Base-by-base conservation (phyloP, 2,329 filamentous ascomycete species). In the Ascochyta pisi region DNA sequence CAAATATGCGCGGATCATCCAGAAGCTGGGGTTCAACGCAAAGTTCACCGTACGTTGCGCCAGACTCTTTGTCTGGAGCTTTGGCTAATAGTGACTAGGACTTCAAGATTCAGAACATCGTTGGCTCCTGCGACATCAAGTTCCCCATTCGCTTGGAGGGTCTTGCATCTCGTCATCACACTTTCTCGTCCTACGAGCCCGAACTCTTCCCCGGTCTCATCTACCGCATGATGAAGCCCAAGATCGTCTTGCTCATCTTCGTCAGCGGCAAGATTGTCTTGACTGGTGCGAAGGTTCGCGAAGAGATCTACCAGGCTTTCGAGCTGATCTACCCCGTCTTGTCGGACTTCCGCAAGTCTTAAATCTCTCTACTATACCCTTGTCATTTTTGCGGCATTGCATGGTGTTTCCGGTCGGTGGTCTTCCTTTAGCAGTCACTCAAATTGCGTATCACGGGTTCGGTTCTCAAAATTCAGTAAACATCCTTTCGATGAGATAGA, bases 151-250 rank as follows among this genome's bases (percentile, higher is more conserved):
- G 95, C 66, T 84, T 99, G 56, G 95, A 98, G 77, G 95, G 95
- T 79, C 83, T 99, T 75, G 95, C 95, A 15, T 95, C 90, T 67
- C 92, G 93, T 80, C 95, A 99, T 85, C 94, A 98, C 84, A 96
- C 96, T 82, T 99, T 98, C 72, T 73, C 69, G 37, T 97, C 93
- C 54, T 99, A 99, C 79, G 95, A 99, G 79, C 95, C 95, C 66
- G 95, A 99, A 76, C 79, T 99, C 77, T 99, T 98, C 86, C 95
- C 95, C 73, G 95, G 95, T 86, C 88, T 99, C 48, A 99, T 99
- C 81, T 99, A 99, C 81, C 92, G 95, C 77, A 99, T 99, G 95
- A 97, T 98, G 84, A 98, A 98, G 84, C 95, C 95, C 19, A 98
- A 98, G 87, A 96, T 98, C 67, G 94, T 98, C 50, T 87, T 98